These are phyloP conservation scores for Coniochaeta hoffmannii DNA, from an alignment of 2,329 filamentous ascomycete genomes.

Conservation along the genomic window DNA sequence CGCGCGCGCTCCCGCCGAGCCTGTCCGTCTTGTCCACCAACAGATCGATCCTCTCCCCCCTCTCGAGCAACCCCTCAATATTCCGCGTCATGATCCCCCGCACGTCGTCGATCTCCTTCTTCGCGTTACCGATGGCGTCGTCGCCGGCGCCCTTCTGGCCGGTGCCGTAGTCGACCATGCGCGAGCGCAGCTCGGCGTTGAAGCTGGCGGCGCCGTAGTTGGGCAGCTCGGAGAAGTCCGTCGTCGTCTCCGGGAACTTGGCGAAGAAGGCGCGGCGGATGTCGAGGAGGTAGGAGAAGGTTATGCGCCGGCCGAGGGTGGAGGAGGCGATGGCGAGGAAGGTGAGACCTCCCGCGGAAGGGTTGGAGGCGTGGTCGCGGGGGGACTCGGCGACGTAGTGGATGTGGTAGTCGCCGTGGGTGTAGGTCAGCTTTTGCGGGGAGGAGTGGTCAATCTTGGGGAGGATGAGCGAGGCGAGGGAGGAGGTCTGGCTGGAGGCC, in stretches of 20 bases:
- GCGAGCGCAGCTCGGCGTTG: conserved; percentile 65
- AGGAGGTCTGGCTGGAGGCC: conserved; percentile 73
- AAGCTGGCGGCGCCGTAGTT: conserved; percentile 88
- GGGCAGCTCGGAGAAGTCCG: conserved; percentile 70
- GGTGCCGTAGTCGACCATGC: conserved; percentile 82
- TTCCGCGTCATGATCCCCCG: conserved; percentile 92
- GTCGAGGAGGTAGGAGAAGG: conserved; percentile 87
- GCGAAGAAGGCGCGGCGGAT: conserved; percentile 81
- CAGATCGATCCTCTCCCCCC: conserved; percentile 87
- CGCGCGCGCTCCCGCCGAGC: conserved; percentile 76
- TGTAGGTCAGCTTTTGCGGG: conserved; percentile 88
- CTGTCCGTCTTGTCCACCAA: conserved; percentile 95
- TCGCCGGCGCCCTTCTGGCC: conserved; percentile 57
- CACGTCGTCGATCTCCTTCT: conserved; percentile 87
- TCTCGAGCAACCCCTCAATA: conserved; percentile 81
- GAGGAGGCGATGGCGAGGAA: conserved; percentile 85
- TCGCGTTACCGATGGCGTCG: conserved; percentile 77
- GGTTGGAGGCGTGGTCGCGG: conserved; percentile 48
- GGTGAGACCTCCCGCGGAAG: conserved; percentile 72
- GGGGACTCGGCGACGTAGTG: conserved; percentile 90
- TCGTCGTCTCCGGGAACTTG: conserved; percentile 56
- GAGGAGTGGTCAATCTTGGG: conserved; percentile 82
- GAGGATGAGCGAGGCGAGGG: conserved; percentile 86
- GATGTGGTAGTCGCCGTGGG: conserved; percentile 84
- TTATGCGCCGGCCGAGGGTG: conserved; percentile 75